Evolutionary conservation across 2,329 filamentous ascomycete genomes (phyloP), one percentile per base, ranked within the genome.

Genomic region (Epichloe gansuensis): DNA sequence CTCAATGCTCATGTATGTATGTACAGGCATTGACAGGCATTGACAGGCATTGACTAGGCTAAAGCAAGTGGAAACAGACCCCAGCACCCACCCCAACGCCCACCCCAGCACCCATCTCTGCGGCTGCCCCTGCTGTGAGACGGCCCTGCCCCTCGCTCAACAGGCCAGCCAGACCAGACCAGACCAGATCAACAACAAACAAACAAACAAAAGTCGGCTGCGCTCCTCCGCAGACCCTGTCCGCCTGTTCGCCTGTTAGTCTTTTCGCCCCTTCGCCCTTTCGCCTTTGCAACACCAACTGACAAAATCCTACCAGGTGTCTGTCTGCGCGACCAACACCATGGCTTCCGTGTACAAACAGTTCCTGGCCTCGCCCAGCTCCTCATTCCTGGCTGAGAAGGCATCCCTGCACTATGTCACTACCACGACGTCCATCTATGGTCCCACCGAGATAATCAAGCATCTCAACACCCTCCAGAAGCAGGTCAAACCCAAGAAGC

Each of bases 381-480:
- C 81, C 52, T 78, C 80, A 52, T 71, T 79, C 53, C 73, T 91
- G 62, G 76, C 82, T 38, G 71, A 77, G 51, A 76, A 84, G 67
- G 84, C 85, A 54, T 80, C 85, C 45, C 72, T 91, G 60, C 83
- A 91, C 75, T 98, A 97, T 74, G 85, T 97, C 67, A 89, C 91
- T 52, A 95, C 91, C 7, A 85, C 90, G 12, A 89, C 84, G 37
- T 81, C 81, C 58, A 75, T 94, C 65, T 75, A 77, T 56, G 83
- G 88, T 60, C 69, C 85, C 46, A 77, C 82, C 50, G 81, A 88
- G 46, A 89, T 98, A 67, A 74, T 91, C 70, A 90, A 88, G 72
- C 91, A 97, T 70, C 72, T 96, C 57, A 76, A 74, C 62, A 76
- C 77, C 39, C 79, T 90, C 66, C 76, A 79, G 61, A 85, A 83